Evolutionary conservation across 768 basidiomycete species (phyloP), one percentile per base, ranked within the genome.

Genomic region (Suillus lakei): DNA sequence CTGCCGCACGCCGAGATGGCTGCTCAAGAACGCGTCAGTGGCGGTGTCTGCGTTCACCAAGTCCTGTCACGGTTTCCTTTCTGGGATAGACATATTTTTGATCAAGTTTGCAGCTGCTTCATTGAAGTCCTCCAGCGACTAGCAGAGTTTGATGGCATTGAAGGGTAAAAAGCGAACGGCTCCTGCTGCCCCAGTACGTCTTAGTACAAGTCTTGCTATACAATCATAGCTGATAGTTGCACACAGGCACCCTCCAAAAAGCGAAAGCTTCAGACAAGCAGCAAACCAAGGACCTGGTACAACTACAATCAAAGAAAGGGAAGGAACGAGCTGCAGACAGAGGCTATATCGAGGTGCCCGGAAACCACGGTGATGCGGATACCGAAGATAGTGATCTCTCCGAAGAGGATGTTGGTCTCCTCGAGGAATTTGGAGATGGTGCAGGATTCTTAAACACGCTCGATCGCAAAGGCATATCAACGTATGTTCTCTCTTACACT

Each of bases 401-500:
- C n/a, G 90, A 91, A 41, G 86, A 89, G 65, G 92, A 91, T 66
- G 78, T 89, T 39, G 86, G 85, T n/a, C 75, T 91, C 58, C 76
- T 94, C 30, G 80, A 86, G 62, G 85, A 89, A 69, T 92, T 88
- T 70, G 85, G 90, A 26, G 81, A 80, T 28, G 84, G 87, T 3
- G 82, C 83, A 39, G 79, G 82, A 38, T 98, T 98, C 77, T 77
- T 98, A 66, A 78, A 84, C 38, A 80, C 78, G 26, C 78, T 98
- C 62, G 95, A 98, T 76, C 83, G 85, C 66, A 88, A 86, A 69
- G 91, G 87, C n/a, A 91, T 98, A 64, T 83, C 92, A 67, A 85
- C 91, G 96, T 93, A 72, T 66, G 85, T 78, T 5, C 10, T 43
- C 50, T 16, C 36, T 62, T 21, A 60, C 36, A 51, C 4, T n/a